Conservation (phyloP, 805 yeast species). For the Komagataella pastoris region DNA sequence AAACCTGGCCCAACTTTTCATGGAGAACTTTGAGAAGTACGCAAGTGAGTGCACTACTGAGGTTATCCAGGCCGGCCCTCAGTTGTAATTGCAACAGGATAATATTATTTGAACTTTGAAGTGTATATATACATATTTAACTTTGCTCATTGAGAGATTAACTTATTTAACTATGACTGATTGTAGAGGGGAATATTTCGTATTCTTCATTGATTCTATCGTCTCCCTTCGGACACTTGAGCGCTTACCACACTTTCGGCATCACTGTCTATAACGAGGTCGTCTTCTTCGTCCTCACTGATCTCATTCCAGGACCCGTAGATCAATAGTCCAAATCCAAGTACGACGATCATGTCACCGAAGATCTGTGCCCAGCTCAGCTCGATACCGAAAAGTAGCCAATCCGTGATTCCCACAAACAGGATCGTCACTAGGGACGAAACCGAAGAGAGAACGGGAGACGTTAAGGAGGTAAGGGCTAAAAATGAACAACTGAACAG, state of each 20-base stretch:
- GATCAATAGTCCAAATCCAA: slow-evolving; percentile 57
- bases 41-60: slow-evolving; percentile 71
- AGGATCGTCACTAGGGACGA: slow-evolving; percentile 55
- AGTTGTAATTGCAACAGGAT: slow-evolving; percentile 14
- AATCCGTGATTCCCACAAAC: slow-evolving; percentile 68
- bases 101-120: background rate
- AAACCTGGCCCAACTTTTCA: slow-evolving; percentile 63
- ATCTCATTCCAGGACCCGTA: slow-evolving; percentile 56
- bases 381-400: slow-evolving; percentile 46
- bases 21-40: slow-evolving; percentile 80
- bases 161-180: too few species aligned
- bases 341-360: slow-evolving; percentile 58
- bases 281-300: slow-evolving; percentile 22
- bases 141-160: background rate
- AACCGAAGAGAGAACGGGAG: slow-evolving; percentile 70
- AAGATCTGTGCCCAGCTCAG: slow-evolving; percentile 41
- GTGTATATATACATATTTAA: background rate
- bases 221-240: background rate
- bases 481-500: slow-evolving; percentile 60
- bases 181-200: background rate
- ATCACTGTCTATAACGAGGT: slow-evolving; percentile 19
- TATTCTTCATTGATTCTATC: background rate
- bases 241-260: slow-evolving; percentile 13
- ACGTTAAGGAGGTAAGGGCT: slow-evolving; percentile 69
- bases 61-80: slow-evolving; percentile 91